These are phyloP conservation scores for Aspergillus sclerotialis DNA, from an alignment of 2,329 filamentous ascomycete genomes.

Conservation along the genomic window DNA sequence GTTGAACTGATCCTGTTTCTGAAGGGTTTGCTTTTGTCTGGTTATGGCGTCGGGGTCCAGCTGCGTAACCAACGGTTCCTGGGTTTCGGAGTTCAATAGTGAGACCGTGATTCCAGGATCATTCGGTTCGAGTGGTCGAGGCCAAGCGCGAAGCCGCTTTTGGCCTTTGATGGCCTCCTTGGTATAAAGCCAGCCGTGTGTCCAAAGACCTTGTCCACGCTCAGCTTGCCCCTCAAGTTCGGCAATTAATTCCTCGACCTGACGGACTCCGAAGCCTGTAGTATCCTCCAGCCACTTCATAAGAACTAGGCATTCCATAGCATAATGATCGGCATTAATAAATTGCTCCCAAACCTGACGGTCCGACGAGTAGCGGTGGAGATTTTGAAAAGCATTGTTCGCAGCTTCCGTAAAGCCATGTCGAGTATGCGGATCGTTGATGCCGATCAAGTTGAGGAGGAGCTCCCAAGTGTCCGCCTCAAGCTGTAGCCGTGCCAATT, in stretches of 20 bases:
- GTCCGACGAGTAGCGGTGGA: conserved; percentile 54
- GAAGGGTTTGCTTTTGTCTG: conserved; percentile 68
- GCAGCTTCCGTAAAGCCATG: conserved; percentile 33
- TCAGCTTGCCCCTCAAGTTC: conserved; percentile 71
- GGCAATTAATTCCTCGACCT: conserved; percentile 68
- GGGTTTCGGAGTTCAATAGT: conserved; percentile 51
- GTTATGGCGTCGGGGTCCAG: conserved; percentile 86
- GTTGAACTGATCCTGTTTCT: conserved; percentile 78
- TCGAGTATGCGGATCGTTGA: conserved; percentile 53
- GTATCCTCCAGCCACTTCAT: conserved; percentile 81
- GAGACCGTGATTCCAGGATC: conserved; percentile 51
- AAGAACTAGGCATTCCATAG: conserved; percentile 70
- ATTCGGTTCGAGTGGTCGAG: conserved; percentile 57
- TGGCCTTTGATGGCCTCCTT: conserved; percentile 82
- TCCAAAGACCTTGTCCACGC: conserved; percentile 67
- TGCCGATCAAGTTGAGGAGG: conserved; percentile 64
- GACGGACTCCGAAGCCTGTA: conserved; percentile 59
- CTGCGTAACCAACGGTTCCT: conserved; percentile 68
- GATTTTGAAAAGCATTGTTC: conserved; percentile 32
- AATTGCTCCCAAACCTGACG: conserved; percentile 66
- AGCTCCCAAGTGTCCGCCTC: conserved; percentile 91
- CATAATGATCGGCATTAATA: conserved; percentile 62
- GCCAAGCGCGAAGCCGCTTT: conserved; percentile 69
- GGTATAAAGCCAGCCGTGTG: conserved; percentile 88
- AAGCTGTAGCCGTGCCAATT: conserved; percentile 59